Conservation (phyloP, 129 eudicot genomes). For the Kitagawia praeruptora region DNA sequence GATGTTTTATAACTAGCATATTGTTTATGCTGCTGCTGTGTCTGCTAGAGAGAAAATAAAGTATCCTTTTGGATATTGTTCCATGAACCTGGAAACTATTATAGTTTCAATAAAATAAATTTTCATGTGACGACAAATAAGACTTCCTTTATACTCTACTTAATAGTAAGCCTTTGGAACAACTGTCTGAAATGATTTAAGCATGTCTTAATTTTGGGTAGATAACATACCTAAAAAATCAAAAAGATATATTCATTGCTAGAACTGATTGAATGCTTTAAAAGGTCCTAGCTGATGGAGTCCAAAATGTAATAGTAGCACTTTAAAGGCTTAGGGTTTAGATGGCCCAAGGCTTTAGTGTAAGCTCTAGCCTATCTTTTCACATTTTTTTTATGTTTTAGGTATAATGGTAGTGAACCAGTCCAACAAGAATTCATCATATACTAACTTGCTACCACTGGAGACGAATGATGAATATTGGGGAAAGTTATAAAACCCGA, state of each 20-base stretch:
- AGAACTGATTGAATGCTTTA: not conserved
- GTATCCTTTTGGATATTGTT: not conserved
- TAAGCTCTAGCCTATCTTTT: not conserved
- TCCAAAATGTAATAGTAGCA: not conserved
- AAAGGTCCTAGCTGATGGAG: not conserved
- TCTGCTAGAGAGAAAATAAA: not conserved
- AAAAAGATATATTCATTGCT: not conserved
- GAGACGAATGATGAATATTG: not conserved
- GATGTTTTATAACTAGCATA: not conserved
- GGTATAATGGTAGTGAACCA: not conserved
- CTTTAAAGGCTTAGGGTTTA: not conserved
- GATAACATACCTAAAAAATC: not conserved
- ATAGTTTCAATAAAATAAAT: not conserved
- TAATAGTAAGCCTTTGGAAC: not conserved
- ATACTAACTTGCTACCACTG: not conserved
- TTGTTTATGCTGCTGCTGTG: not conserved
- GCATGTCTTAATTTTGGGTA: not conserved
- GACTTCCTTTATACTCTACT: not conserved
- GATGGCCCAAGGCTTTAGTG: not conserved
- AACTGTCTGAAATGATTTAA: not conserved
- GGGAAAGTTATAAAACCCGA: not conserved
- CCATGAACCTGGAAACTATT: not conserved
- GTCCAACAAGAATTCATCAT: not conserved
- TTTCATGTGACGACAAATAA: not conserved
- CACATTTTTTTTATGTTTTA: too few species aligned